These are phyloP conservation scores for Sequoia sempervirens DNA, from an alignment of 75 land plant species.

Conservation along the genomic window DNA sequence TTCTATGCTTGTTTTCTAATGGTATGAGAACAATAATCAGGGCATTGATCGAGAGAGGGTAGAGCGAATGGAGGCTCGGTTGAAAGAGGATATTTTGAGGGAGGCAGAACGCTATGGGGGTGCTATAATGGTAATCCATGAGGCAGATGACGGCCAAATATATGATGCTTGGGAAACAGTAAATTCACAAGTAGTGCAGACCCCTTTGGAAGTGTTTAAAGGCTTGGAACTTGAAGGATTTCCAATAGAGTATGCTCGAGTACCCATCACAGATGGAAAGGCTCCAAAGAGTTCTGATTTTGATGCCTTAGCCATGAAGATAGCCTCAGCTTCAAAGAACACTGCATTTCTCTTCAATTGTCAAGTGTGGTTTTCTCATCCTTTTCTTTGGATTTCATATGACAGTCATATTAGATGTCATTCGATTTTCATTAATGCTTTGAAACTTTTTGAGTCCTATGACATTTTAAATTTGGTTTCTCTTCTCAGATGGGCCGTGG, in stretches of 20 bases:
- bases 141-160: constrained; percentile 84
- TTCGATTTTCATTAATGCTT: neutral
- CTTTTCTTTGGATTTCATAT: neutral
- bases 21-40: constrained; percentile 26
- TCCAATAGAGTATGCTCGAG: constrained; percentile 86
- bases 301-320: constrained; percentile 67
- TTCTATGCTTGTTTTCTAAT: neutral
- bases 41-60: constrained; percentile 94
- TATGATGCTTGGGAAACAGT: constrained; percentile 96
- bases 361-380: constrained; percentile 48
- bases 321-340: constrained; percentile 76
- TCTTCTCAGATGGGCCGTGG: constrained; percentile 88
- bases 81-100: constrained; percentile 86
- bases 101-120: constrained; percentile 84
- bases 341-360: constrained; percentile 95
- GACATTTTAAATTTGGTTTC: neutral
- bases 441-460: neutral
- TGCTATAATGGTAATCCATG: constrained; percentile 98
- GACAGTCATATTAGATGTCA: neutral
- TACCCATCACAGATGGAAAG: constrained; percentile 98
- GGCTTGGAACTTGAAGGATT: constrained; percentile 67
- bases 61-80: constrained; percentile 87
- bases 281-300: constrained; percentile 99
- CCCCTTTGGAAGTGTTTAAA: constrained; percentile 87
- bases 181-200: constrained; percentile 59